phyloP scores from a whole-genome alignment of 208 protist species.

The Trypanosoma melophagium region DNA sequence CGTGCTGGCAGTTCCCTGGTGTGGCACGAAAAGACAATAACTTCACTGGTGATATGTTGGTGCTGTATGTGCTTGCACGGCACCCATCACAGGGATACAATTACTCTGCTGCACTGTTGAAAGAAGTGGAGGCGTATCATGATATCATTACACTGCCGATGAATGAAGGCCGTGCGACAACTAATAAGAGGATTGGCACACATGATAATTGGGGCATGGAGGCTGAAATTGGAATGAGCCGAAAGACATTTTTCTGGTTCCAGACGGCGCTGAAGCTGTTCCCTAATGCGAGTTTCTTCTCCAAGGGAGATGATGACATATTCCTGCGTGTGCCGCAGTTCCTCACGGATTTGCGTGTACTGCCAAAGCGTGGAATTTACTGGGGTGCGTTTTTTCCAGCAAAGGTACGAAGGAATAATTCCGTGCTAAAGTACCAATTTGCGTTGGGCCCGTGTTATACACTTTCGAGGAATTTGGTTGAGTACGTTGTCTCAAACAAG shows the following conservation, averaged over 20 bases:
- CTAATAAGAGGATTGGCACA: conserved; percentile 22
- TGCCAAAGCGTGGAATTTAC: conserved; percentile 17
- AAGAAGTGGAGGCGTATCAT: conserved; percentile 28
- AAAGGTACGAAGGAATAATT: background rate
- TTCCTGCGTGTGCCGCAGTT: conserved; percentile 53
- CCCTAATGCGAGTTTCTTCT: conserved; percentile 35
- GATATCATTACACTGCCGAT: conserved; percentile 34
- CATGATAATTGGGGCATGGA: conserved; percentile 26
- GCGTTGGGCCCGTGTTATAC: background rate
- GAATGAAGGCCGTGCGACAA: conserved; percentile 31
- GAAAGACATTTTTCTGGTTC: conserved; percentile 39
- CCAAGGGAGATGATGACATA: conserved; percentile 55
- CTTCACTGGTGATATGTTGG: conserved; percentile 27
- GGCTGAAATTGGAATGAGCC: conserved; percentile 34
- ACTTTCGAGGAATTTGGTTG: background rate
- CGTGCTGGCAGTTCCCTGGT: conserved; percentile 39
- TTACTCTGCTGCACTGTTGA: conserved; percentile 28
- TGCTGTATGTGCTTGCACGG: conserved; percentile 18
- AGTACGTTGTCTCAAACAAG: background rate
- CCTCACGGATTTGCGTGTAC: conserved; percentile 31
- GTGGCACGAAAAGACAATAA: conserved; percentile 33
- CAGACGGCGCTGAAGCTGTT: conserved; percentile 37
- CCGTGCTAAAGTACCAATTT: background rate
- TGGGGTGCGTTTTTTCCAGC: conserved; percentile 14
- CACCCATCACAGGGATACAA: conserved; percentile 9